A percentile compares a stretch with the other conserved stretches of the same genome.
phyloP scores from a whole-genome alignment of 495 filamentous ascomycete species.

The Usnea hakonensis region DNA sequence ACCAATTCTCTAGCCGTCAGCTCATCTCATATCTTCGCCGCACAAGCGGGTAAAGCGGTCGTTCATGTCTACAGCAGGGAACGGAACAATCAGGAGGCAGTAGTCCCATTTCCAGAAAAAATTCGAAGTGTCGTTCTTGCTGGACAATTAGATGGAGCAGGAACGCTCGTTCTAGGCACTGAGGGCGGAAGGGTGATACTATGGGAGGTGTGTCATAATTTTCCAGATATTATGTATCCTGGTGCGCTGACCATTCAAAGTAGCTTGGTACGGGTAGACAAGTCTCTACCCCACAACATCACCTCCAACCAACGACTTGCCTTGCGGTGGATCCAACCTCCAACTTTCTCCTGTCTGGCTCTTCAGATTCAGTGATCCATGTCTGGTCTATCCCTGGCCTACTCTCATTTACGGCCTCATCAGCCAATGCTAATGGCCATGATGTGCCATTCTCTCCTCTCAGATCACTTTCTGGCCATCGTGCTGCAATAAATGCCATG shows the following conservation, averaged over 20 bases:
- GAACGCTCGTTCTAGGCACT: slow-evolving; percentile 74
- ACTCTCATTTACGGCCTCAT: slow-evolving; percentile 51
- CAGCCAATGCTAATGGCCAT: slow-evolving; percentile 23
- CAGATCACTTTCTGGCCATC: slow-evolving; percentile 68
- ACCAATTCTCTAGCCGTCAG: slow-evolving; percentile 74
- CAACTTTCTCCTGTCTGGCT: slow-evolving; percentile 78
- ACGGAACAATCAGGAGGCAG: slow-evolving; percentile 76
- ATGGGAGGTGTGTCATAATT: slow-evolving; percentile 73
- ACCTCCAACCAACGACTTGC: slow-evolving; percentile 77
- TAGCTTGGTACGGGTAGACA: slow-evolving; percentile 81
- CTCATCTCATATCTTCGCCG: slow-evolving; percentile 79
- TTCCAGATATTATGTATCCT: neutral
- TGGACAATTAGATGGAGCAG: slow-evolving; percentile 50
- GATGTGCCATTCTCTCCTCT: slow-evolving; percentile 45
- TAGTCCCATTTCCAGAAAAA: slow-evolving; percentile 77
- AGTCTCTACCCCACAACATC: slow-evolving; percentile 76
- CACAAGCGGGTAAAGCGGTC: slow-evolving; percentile 82
- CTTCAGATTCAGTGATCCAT: slow-evolving; percentile 79
- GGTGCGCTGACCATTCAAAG: slow-evolving; percentile 18
- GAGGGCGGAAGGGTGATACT: slow-evolving; percentile 76
- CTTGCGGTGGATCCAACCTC: slow-evolving; percentile 63
- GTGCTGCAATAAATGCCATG: slow-evolving; percentile 67
- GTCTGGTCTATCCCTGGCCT: slow-evolving; percentile 77
- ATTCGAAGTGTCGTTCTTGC: slow-evolving; percentile 64
- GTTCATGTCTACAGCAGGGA: slow-evolving; percentile 83